Conservation (phyloP, 129 eudicot genomes). For the Escallonia rubra region DNA sequence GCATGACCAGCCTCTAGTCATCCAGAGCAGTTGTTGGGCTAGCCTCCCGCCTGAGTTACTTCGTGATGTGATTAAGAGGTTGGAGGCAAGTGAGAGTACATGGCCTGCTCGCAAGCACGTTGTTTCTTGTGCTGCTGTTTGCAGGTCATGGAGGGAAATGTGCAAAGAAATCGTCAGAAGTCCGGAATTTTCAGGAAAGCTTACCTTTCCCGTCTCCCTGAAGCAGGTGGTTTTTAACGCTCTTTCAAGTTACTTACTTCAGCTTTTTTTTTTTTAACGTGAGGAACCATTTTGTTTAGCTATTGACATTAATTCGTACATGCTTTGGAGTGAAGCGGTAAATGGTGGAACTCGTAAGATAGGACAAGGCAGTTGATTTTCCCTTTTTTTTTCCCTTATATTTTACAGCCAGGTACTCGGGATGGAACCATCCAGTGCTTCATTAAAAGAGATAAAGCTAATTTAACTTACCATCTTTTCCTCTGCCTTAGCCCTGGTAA, state of each 20-base stretch:
- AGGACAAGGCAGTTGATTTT: neutral
- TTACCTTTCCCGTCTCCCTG: constrained; percentile 50
- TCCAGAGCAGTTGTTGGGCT: constrained; percentile 53
- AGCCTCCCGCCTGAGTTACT: constrained; percentile 49
- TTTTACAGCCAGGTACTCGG: constrained; percentile 42
- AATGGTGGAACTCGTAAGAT: too few species aligned
- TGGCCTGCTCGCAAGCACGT: constrained; percentile 56
- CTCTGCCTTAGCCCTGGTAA: constrained; percentile 52
- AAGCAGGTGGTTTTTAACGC: constrained; percentile 34
- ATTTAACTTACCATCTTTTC: constrained; percentile 43
- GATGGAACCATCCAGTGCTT: constrained; percentile 51
- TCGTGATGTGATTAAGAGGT: constrained; percentile 41
- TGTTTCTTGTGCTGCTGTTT: constrained; percentile 50
- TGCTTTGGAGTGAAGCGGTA: too few species aligned
- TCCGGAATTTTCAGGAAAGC: constrained; percentile 41
- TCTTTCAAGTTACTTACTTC: too few species aligned
- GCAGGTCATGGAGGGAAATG: constrained; percentile 53
- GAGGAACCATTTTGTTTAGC: too few species aligned
- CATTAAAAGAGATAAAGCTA: constrained; percentile 50
- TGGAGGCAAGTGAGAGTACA: constrained; percentile 43
- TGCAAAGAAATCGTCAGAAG: constrained; percentile 41
- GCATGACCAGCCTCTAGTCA: constrained; percentile 32
- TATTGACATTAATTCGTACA: too few species aligned
- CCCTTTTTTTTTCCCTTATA: neutral
- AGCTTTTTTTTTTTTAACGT: too few species aligned